Conservation (phyloP, 1,284 basidiomycete genomes). For the Ganoderma meredithae region DNA sequence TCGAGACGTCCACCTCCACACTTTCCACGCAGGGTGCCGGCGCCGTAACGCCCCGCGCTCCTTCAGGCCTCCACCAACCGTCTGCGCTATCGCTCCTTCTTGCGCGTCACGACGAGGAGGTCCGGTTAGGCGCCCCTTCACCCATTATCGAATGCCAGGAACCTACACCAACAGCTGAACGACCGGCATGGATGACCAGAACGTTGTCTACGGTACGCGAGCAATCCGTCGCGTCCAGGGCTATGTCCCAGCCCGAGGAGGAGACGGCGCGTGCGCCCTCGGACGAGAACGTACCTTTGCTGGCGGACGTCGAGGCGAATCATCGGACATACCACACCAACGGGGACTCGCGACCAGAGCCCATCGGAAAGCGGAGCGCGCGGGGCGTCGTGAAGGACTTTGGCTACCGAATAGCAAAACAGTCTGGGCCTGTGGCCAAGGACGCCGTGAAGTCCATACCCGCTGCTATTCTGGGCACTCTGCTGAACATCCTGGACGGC, state of each 20-base stretch:
- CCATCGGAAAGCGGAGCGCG: conserved; percentile 30
- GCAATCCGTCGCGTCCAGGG: conserved; percentile 13
- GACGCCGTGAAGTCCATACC: conserved; percentile 68
- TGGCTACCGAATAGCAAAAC: conserved; percentile 11
- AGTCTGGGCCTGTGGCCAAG: conserved; percentile 30
- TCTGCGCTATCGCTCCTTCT: conserved; percentile 52
- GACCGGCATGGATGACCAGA: conserved; percentile 56
- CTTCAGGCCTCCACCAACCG: conserved; percentile 40
- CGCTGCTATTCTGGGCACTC: conserved; percentile 85
- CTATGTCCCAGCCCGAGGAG: conserved; percentile 1
- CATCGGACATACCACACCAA: conserved; percentile 34
- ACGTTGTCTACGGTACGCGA: conserved; percentile 19
- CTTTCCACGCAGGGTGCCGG: conserved; percentile 37
- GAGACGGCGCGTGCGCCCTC: conserved; percentile 18
- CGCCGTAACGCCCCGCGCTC: conserved; percentile 34
- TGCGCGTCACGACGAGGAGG: conserved; percentile 36
- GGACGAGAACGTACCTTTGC: conserved; percentile 35
- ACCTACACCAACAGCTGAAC: conserved; percentile 50
- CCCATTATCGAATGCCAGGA: conserved; percentile 46
- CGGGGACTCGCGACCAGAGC: conserved; percentile 23
- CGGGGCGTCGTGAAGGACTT: conserved; percentile 25
- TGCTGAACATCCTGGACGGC: conserved; percentile 94
- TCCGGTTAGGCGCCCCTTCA: conserved; percentile 20
- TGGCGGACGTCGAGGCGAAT: conserved; percentile 39
- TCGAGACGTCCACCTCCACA: conserved; percentile 46